Evolutionary conservation across 495 filamentous ascomycete genomes (phyloP), one percentile per base, ranked within the genome.

Genomic region (Penicillium arizonense): DNA sequence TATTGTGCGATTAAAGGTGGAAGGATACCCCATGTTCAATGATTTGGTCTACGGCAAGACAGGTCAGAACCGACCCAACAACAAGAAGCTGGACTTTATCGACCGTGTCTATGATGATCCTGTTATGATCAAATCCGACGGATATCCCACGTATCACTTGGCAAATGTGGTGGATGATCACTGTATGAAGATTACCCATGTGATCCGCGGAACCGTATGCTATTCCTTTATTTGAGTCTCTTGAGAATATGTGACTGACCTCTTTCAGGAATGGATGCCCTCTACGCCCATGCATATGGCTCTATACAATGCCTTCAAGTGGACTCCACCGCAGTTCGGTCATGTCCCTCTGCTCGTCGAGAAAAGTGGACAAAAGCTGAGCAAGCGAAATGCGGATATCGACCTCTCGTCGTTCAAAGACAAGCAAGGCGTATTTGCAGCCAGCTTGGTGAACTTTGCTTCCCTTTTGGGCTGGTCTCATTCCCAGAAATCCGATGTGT

Each of bases 121-220:
- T 8, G 85, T 98, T 56, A 74, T 98, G 39, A 67, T 96, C 24
- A 98, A 97, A 69, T 85, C 84, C 7, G 94, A 98, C 62, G 91
- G 91, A 0, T 84, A 86, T 46, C 94, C 94, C 1, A 97, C 94
- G 8, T 98, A 98, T 63, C 94, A 97, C 67, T 84, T 98, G 47
- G 94, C 94, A 4, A 97, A 97, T 69, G 92, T 98, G 21, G 86
- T 98, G 18, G 94, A 98, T 67, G 94, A 98, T 67, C 89, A 95
- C 64, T 71, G 81, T 44, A 98, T 98, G 94, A 68, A 87, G 45
- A 95, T 98, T 62, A 97, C 91, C 4, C 92, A 97, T 71, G 95
- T 98, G 21, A 87, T 97, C 45, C 83, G 94, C 36, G 94, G 90
- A 44, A 82, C 85, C 7, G 90, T 89, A 69, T 65, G 86, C 68